These are phyloP conservation scores for Tulasnella sp. DNA, from an alignment of 768 basidiomycete species.

Conservation along the genomic window DNA sequence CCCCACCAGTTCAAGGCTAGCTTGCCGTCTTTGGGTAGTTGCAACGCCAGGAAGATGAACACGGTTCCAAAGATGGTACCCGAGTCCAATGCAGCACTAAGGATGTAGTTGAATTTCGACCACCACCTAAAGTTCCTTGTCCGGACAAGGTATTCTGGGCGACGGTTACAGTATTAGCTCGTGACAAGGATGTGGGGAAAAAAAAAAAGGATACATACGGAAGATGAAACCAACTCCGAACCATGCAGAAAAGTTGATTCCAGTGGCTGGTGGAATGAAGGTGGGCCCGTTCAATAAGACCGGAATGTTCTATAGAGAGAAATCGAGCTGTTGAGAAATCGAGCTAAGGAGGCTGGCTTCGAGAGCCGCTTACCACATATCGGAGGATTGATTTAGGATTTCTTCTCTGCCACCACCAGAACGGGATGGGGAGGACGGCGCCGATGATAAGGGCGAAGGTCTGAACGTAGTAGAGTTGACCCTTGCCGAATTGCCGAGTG, in stretches of 20 bases:
- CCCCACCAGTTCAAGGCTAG: slow-evolving; percentile 35
- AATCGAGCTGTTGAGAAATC: not conserved
- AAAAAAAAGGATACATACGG: slow-evolving; percentile 30
- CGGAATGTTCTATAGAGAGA: slow-evolving; percentile 29
- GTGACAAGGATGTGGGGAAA: not conserved
- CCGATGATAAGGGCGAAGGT: slow-evolving; percentile 36
- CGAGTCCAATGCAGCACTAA: slow-evolving; percentile 37
- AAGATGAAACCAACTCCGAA: slow-evolving; percentile 40
- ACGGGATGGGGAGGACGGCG: slow-evolving; percentile 36
- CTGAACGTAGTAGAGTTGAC: slow-evolving; percentile 34
- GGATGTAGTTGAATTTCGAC: slow-evolving; percentile 47
- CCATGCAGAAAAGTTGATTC: slow-evolving; percentile 41
- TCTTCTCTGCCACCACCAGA: slow-evolving; percentile 34
- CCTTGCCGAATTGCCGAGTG: slow-evolving; percentile 34
- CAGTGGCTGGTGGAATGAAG: slow-evolving; percentile 40
- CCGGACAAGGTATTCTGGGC: slow-evolving; percentile 37
- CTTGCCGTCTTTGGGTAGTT: slow-evolving; percentile 32
- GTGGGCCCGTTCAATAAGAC: slow-evolving; percentile 37
- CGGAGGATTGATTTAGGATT: slow-evolving; percentile 32
- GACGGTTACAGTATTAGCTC: not conserved
- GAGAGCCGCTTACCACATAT: slow-evolving; percentile 26
- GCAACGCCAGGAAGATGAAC: slow-evolving; percentile 38
- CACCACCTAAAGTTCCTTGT: slow-evolving; percentile 40
- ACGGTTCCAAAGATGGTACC: slow-evolving; percentile 36
- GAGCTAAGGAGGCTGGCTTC: not conserved